These are phyloP conservation scores for Herpetomonas tarakana DNA, from an alignment of 208 protist genomes.

Conservation along the genomic window DNA sequence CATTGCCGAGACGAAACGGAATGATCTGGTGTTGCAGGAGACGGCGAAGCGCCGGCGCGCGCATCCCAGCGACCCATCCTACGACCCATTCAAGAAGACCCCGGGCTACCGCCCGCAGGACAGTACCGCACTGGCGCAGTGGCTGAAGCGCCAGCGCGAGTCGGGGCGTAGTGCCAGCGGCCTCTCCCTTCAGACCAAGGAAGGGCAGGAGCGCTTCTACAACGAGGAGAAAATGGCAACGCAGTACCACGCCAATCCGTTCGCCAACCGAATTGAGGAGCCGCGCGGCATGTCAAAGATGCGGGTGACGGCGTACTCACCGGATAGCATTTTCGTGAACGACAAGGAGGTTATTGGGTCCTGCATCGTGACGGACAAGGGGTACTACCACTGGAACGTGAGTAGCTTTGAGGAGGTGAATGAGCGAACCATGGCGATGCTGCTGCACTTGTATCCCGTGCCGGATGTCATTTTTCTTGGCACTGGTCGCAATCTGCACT, in stretches of 20 bases:
- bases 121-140: slow-evolving; percentile 73
- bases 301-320: slow-evolving; percentile 81
- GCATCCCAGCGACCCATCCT: slow-evolving; percentile 85
- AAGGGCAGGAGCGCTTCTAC: slow-evolving; percentile 89
- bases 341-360: slow-evolving; percentile 90
- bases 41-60: slow-evolving; percentile 66
- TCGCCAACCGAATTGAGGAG: slow-evolving; percentile 76
- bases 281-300: slow-evolving; percentile 71
- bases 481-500: slow-evolving; percentile 82
- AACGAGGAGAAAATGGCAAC: slow-evolving; percentile 92
- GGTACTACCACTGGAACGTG: slow-evolving; percentile 88
- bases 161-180: slow-evolving; percentile 75
- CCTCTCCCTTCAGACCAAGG: slow-evolving; percentile 67
- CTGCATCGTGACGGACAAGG: slow-evolving; percentile 86
- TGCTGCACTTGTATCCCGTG: slow-evolving; percentile 86
- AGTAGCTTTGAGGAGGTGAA: slow-evolving; percentile 88
- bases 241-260: slow-evolving; percentile 87
- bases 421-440: slow-evolving; percentile 76
- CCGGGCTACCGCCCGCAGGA: slow-evolving; percentile 86
- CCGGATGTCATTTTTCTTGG: slow-evolving; percentile 87
- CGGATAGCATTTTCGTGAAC: slow-evolving; percentile 87
- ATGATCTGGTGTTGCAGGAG: slow-evolving; percentile 50
- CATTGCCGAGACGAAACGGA: slow-evolving; percentile 73
- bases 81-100: slow-evolving; percentile 85
- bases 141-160: slow-evolving; percentile 84